Evolutionary conservation across 2,329 filamentous ascomycete species (phyloP), one percentile per base, ranked within the genome.

Genomic region (Corinectria fuckeliana): DNA sequence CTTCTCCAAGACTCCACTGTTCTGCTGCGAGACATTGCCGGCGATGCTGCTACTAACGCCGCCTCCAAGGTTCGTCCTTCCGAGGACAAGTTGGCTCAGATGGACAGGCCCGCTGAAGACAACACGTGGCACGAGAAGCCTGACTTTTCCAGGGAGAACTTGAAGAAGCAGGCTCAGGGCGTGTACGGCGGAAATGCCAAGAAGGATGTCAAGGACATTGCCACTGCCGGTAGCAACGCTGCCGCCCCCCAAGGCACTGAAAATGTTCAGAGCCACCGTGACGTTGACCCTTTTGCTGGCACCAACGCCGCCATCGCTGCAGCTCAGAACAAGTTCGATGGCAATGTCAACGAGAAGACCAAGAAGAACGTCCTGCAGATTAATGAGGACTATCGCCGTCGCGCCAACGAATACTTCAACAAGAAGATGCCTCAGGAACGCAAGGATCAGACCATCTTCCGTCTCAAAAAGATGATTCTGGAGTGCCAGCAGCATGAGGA

Each of bases 401-500:
- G 82, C 57, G 82, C 89, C 23, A 88, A 84, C 72, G 86, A 91
- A 67, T 98, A 98, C 75, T 80, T 97, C 55, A 84, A 87, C 68
- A 85, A 88, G 71, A 99, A 98, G 83, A 85, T 99, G 78, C 93
- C 95, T 1, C 81, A 94, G 77, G 93, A 98, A 76, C 92, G 95
- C 60, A 92, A 93, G 61, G 93, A 98, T 7, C 93, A 97, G 81
- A 89, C 89, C 56, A 89, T 97, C 70, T 97, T 88, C 85, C 91
- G 95, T 34, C 79, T 99, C 67, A 99, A 87, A 88, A 98, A 98
- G 87, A 96, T 98, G 91, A 81, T 99, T 36, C 88, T 97, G 44
- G 95, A 99, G 78, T 93, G 96, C 70, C 95, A 99, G 79, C 91
- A 94, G 56, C 95, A 98, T 73, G 87, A 91, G 58, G 94, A 99